Evolutionary conservation across 495 filamentous ascomycete genomes (phyloP).

Genomic region (Xylaria palmicola): DNA sequence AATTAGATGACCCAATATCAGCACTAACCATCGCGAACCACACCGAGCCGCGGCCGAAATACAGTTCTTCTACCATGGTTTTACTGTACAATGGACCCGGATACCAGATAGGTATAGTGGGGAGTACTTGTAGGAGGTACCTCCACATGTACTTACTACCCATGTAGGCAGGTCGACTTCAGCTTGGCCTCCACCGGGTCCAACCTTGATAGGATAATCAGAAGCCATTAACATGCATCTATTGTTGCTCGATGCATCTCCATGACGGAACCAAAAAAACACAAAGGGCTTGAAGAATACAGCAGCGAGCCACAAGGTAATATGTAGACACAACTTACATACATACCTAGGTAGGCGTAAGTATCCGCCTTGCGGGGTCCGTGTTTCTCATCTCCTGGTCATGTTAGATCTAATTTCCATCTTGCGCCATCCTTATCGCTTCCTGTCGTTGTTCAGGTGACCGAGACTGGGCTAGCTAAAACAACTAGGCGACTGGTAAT

Average conservation of each 20-base stretch:
- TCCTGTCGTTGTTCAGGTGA: constrained; percentile 15
- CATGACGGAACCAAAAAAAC: constrained; percentile 9
- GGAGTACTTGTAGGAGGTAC: too few species aligned
- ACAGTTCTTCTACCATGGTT: neutral
- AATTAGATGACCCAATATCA: too few species aligned
- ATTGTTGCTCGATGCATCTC: constrained; percentile 6
- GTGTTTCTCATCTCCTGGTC: neutral
- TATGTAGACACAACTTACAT: neutral
- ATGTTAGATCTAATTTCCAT: neutral
- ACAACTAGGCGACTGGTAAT: constrained; percentile 13
- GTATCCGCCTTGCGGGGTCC: neutral
- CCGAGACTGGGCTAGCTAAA: constrained; percentile 3
- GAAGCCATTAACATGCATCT: neutral
- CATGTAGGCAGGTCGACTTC: too few species aligned
- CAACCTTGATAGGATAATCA: neutral
- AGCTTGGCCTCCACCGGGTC: neutral
- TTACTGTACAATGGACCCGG: constrained; percentile 2
- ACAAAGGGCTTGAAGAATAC: neutral
- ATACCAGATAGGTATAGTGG: neutral
- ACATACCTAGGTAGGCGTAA: neutral
- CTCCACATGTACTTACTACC: too few species aligned
- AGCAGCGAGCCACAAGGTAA: neutral
- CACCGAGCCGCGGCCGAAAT: neutral
- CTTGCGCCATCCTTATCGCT: constrained; percentile 13
- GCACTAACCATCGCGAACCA: too few species aligned